phyloP scores from a whole-genome alignment of 306 rosid species.

The Vigna angularis region DNA sequence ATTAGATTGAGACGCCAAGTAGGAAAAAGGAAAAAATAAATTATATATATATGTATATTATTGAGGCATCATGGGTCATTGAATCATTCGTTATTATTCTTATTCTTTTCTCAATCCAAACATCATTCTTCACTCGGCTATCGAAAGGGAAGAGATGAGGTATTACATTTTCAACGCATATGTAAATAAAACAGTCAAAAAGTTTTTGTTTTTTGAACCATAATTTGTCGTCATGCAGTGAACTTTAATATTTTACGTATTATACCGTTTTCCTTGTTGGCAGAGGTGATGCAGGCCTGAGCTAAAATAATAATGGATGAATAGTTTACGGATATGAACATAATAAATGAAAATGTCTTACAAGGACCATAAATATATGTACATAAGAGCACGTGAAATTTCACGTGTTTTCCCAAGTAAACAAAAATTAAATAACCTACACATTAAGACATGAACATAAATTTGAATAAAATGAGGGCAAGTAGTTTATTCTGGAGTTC shows the following conservation, averaged over 20 bases:
- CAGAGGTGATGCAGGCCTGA: background rate
- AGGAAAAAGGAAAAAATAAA: background rate
- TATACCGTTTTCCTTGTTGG: background rate
- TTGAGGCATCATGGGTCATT: background rate
- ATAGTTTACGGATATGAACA: no score
- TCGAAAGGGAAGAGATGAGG: background rate
- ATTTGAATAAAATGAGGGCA: no score
- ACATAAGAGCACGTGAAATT: no score
- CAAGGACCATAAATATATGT: no score
- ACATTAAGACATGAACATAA: no score
- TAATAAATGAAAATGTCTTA: no score
- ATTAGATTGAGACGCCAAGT: background rate
- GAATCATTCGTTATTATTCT: background rate
- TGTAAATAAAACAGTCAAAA: background rate
- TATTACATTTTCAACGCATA: background rate
- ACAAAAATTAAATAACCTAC: no score
- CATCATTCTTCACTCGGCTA: constrained; percentile 11
- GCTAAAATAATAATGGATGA: no score
- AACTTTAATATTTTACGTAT: background rate
- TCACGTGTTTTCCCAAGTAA: no score
- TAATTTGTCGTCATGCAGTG: background rate
- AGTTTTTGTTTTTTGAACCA: background rate
- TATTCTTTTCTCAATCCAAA: background rate
- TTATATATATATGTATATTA: background rate
- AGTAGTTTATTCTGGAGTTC: no score